Percentiles rank a stretch among this genome's conserved stretches.
These are phyloP conservation scores for Fusarium longipes DNA, from an alignment of 2,329 filamentous ascomycete genomes.

Conservation along the genomic window DNA sequence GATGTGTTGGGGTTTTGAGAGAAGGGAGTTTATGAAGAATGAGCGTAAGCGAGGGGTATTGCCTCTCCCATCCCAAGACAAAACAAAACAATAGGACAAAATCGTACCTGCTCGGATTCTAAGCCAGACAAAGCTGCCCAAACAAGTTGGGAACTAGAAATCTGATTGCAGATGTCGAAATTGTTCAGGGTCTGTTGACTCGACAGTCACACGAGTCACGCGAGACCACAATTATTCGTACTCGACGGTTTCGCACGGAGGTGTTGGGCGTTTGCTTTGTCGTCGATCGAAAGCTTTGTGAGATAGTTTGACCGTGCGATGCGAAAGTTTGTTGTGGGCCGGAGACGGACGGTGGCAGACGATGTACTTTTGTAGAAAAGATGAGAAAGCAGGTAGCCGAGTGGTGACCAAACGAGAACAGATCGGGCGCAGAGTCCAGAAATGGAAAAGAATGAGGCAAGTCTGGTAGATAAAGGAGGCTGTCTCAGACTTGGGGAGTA, in stretches of 20 bases:
- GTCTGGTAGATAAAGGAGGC: slow-evolving; percentile 36
- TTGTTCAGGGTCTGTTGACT: background rate
- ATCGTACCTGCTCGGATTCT: slow-evolving; percentile 37
- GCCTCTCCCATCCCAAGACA: background rate
- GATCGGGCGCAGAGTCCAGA: slow-evolving; percentile 31
- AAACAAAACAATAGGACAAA: background rate
- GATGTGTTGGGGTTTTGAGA: background rate
- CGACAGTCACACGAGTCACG: slow-evolving; percentile 22
- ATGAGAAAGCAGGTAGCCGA: slow-evolving; percentile 33
- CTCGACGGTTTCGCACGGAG: slow-evolving; percentile 14
- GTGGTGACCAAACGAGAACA: slow-evolving; percentile 22
- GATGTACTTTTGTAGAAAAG: slow-evolving; percentile 29
- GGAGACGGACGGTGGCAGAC: slow-evolving; percentile 42
- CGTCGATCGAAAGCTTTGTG: slow-evolving; percentile 26
- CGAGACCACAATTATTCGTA: slow-evolving; percentile 18
- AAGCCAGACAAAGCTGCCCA: slow-evolving; percentile 2
- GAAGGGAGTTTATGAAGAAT: background rate
- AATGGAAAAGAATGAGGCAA: slow-evolving; percentile 38
- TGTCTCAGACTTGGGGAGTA: slow-evolving; percentile 44
- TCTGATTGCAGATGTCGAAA: slow-evolving; percentile 19
- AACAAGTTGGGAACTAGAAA: background rate
- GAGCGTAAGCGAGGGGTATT: background rate
- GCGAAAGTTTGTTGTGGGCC: slow-evolving; percentile 44
- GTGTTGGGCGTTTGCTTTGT: slow-evolving; percentile 14
- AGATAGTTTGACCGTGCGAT: slow-evolving; percentile 31